Evolutionary conservation across 2,329 filamentous ascomycete species (phyloP), one percentile per base, ranked within the genome.

Genomic region (Lecanoromycetidae sp.): DNA sequence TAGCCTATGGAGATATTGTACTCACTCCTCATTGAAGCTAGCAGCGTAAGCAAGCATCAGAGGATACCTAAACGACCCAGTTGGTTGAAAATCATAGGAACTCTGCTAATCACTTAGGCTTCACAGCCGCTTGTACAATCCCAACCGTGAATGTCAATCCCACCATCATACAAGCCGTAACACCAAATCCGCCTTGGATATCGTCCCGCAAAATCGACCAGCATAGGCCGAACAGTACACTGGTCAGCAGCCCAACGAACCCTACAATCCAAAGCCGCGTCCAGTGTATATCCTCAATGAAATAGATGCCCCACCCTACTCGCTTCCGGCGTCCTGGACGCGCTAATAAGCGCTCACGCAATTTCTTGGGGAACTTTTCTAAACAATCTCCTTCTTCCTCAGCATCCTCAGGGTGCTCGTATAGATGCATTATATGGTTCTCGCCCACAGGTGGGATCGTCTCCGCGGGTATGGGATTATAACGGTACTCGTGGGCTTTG

Each of bases 161-260:
- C 4, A 23, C 23, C 39, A 44, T 38, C 32, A 48, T 46, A 20
- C 23, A 46, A 0, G 29, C 43, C n/a, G 42, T 19, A 10, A 52
- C 15, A 8, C 41, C 47, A 27, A 44, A 51, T 3, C 41, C 50
- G n/a, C 50, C 50, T 38, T 52, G 48, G 13, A 52, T 20, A 40
- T 52, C 48, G 13, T 47, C 7, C 12, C 20, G 43, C 5, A 37
- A 13, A 4, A n/a, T 23, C 8, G 47, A 23, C 50, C 50, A 52
- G 19, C 7, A 19, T 13, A 48, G 22, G 1, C 41, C 41, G 25
- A 52, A 46, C 8, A 25, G 20, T 10, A 43, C 6, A 26, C 46
- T 40, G 10, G 32, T 9, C 19, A 40, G 19, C 17, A 50, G 35
- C 13, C 41, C 43, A 2, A 51, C 2, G 44, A 29, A 20, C 12